phyloP scores from a whole-genome alignment of 225 moss, liverwort and hornwort species.

The Polytrichum formosum region DNA sequence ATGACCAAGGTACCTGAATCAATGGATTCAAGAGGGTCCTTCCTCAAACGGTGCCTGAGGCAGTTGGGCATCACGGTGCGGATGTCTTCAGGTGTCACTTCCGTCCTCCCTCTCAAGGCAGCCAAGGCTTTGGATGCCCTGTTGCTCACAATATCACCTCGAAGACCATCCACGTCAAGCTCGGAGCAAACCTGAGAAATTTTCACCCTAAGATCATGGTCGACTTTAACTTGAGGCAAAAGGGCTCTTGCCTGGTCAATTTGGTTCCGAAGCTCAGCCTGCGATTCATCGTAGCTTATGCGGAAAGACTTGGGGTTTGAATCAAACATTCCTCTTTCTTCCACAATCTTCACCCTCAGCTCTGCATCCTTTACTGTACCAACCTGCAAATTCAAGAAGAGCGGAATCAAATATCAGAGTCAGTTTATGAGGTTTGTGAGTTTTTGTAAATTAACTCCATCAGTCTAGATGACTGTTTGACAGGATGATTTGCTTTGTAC shows the following conservation, averaged over 20 bases:
- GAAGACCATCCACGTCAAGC: conserved; percentile 83
- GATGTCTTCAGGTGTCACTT: conserved; percentile 83
- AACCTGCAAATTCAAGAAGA: conserved; percentile 38
- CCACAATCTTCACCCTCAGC: conserved; percentile 79
- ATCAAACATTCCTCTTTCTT: conserved; percentile 78
- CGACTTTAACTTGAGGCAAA: conserved; percentile 43
- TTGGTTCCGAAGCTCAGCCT: conserved; percentile 50
- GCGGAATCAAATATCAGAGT: not conserved
- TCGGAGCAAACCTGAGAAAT: conserved; percentile 85
- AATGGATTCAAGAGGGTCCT: conserved; percentile 93
- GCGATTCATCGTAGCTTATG: conserved; percentile 28
- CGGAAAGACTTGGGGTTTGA: conserved; percentile 67
- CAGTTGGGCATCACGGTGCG: conserved; percentile 87
- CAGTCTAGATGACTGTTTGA: too few relatives aligned
- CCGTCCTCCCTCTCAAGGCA: conserved; percentile 58
- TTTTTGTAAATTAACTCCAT: too few relatives aligned
- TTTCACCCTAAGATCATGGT: conserved; percentile 72
- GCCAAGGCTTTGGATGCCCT: conserved; percentile 85
- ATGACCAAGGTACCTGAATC: conserved; percentile 78
- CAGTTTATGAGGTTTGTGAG: too few relatives aligned
- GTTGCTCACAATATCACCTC: conserved; percentile 86
- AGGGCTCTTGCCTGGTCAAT: conserved; percentile 59
- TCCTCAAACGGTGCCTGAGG: conserved; percentile 80
- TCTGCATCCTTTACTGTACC: conserved; percentile 82
- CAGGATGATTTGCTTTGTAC: too few relatives aligned